phyloP scores from a whole-genome alignment of 768 basidiomycete genomes.

The Lentinula boryana region DNA sequence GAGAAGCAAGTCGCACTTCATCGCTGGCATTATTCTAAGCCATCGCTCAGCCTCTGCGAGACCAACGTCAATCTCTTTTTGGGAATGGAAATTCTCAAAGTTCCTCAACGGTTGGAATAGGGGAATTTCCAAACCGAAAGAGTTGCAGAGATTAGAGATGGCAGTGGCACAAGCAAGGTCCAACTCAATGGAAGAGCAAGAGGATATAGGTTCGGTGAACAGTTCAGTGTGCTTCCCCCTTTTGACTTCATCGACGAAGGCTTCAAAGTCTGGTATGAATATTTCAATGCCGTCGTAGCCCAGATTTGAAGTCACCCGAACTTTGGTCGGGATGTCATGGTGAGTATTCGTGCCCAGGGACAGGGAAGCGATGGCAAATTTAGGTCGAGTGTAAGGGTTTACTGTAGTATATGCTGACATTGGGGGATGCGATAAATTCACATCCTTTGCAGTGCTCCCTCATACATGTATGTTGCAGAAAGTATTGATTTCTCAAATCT shows the following conservation, averaged over 20 bases:
- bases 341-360: conserved; percentile 21
- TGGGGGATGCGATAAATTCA: not conserved
- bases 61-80: conserved; percentile 17
- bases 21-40: conserved; percentile 21
- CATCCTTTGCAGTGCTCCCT: not conserved
- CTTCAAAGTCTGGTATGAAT: conserved; percentile 20
- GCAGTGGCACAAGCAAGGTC: conserved; percentile 19
- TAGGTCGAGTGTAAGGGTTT: not conserved
- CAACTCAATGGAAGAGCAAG: conserved; percentile 14
- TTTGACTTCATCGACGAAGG: conserved; percentile 17
- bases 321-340: conserved; percentile 24
- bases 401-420: not conserved
- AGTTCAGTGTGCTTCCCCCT: conserved; percentile 13
- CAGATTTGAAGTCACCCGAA: conserved; percentile 22
- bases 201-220: conserved; percentile 15
- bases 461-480: not conserved
- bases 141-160: conserved; percentile 14
- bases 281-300: conserved; percentile 28
- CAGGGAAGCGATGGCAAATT: conserved; percentile 20
- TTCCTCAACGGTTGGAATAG: conserved; percentile 30
- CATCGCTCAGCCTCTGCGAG: conserved; percentile 22
- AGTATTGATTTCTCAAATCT: not conserved
- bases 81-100: conserved; percentile 27
- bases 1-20: conserved; percentile 26
- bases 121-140: conserved; percentile 19